Conservation (phyloP, 805 yeast species). For the Teunomyces atbi region DNA sequence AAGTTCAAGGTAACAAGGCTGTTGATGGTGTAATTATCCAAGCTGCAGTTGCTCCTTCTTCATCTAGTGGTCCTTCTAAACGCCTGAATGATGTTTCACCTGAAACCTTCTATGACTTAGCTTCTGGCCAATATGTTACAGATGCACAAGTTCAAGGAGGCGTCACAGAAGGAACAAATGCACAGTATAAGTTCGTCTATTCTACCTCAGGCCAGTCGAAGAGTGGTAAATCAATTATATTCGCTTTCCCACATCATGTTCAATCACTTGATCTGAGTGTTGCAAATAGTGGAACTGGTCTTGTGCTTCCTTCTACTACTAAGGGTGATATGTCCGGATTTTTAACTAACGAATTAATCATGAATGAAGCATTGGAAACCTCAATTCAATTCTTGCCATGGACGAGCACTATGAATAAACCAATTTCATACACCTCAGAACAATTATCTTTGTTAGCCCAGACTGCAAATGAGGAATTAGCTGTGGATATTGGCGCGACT, state of each 20-base stretch:
- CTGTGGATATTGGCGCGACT: constrained; percentile 44
- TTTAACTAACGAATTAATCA: constrained; percentile 36
- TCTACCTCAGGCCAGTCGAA: constrained; percentile 49
- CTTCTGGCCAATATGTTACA: constrained; percentile 68
- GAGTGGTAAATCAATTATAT: constrained; percentile 45
- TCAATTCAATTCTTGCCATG: constrained; percentile 47
- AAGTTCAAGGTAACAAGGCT: constrained; percentile 34
- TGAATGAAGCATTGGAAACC: constrained; percentile 39
- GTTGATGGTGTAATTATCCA: constrained; percentile 51
- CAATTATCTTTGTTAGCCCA: constrained; percentile 44
- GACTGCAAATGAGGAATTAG: constrained; percentile 46
- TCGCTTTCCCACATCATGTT: constrained; percentile 56
- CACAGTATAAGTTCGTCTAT: constrained; percentile 49
- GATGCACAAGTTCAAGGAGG: constrained; percentile 49
- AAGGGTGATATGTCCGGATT: constrained; percentile 51
- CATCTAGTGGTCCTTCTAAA: constrained; percentile 14
- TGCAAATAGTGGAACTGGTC: constrained; percentile 36
- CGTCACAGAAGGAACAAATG: constrained; percentile 42
- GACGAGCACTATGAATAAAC: constrained; percentile 29
- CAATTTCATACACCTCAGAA: constrained; percentile 39
- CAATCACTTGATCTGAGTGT: constrained; percentile 31
- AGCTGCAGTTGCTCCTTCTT: constrained; percentile 47
- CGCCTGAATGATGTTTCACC: background rate
- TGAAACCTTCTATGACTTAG: constrained; percentile 53
- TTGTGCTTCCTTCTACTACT: constrained; percentile 44